Evolutionary conservation across 768 basidiomycete species (phyloP).

Genomic region (Boletus sp.): DNA sequence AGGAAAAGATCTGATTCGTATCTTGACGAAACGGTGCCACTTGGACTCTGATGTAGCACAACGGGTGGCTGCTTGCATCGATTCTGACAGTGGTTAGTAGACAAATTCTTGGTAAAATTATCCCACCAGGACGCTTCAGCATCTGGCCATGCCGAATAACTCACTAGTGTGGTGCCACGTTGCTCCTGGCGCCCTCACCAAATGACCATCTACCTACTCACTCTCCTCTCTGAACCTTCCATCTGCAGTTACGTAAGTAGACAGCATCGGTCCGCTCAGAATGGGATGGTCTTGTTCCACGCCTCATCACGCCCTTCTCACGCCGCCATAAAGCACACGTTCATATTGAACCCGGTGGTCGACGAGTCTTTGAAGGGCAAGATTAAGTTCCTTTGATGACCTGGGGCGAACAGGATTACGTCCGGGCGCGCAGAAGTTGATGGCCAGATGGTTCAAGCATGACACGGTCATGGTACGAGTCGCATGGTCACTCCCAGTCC

Average conservation of each 20-base stretch:
- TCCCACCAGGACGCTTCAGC: not conserved
- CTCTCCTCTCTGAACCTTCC: too few species aligned
- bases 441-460: not conserved
- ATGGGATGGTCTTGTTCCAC: too few species aligned
- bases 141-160: too few species aligned
- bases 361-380: not conserved
- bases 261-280: too few species aligned
- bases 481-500: not conserved
- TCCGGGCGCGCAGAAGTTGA: not conserved
- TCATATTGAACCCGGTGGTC: not conserved
- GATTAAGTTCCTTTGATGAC: not conserved
- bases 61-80: constrained; percentile 19
- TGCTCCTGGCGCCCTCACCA: too few species aligned
- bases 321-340: not conserved
- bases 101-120: not conserved
- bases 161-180: too few species aligned
- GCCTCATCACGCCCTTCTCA: not conserved
- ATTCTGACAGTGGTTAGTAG: constrained; percentile 8
- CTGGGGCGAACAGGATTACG: too few species aligned
- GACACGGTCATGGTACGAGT: not conserved
- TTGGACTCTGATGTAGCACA: constrained; percentile 23
- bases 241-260: too few species aligned
- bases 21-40: constrained; percentile 28
- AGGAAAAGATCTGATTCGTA: constrained; percentile 22
- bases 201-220: too few species aligned